Evolutionary conservation across 257 asterid genomes (phyloP), one percentile per base, ranked within the genome.

Genomic region (Handroanthus guayacan): DNA sequence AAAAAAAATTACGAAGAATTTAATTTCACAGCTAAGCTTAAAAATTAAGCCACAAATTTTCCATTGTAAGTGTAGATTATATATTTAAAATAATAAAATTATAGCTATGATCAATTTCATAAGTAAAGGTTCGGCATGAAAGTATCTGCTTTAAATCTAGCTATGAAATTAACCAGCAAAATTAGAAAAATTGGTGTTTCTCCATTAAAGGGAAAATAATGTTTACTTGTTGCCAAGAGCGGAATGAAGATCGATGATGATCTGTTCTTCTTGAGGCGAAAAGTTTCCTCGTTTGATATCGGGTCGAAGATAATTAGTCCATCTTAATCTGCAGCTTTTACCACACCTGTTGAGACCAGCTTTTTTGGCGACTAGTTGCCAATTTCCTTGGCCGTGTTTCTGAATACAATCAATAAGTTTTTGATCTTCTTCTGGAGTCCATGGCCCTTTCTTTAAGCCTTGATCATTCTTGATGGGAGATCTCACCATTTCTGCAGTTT

Each of bases 291-390:
- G 69, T 52, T 76, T 86, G 11, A 86, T 86, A 58, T 83, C 86
- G 5, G 89, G 89, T 4, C 85, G 74, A 62, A 86, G 87, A 17
- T 86, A 86, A 43, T 86, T 86, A 9, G 78, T 81, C 89, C 89
- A 86, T 14, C 90, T 62, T 36, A 83, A 71, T 67, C 88, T 55
- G 80, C 88, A 86, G 75, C 90, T 86, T 75, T 86, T 86, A 18
- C 88, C 86, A 10, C 86, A 86, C 56, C 88, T 13, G 55, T 83
- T 81, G 9, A 86, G 82, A 6, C 83, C 87, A 0, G 89, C 86
- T 72, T 38, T 72, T 45, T 38, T 62, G 0, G 91, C 87, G 5
- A 86, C 70, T 3, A 51, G n/a, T 25, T 78, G 81, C 91, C 91
- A 86, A 13, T 78, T 78, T 41, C 84, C 91, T 4, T 43, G 80